Evolutionary conservation across 2,329 filamentous ascomycete species (phyloP), one percentile per base, ranked within the genome.

Genomic region (Colletotrichum tofieldiae): DNA sequence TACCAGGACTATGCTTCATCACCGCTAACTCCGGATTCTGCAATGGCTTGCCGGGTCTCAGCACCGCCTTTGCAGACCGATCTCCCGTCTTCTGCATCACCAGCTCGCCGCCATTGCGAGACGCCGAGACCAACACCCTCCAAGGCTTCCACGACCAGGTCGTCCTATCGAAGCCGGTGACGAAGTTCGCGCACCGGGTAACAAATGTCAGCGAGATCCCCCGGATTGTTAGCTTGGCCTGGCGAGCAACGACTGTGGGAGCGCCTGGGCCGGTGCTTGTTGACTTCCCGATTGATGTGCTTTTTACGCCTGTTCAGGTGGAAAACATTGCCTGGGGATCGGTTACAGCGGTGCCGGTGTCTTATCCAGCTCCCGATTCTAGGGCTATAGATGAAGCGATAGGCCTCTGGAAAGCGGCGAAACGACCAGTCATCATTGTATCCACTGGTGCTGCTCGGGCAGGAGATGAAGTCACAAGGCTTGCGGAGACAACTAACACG

Each of bases 21-120:
- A 68, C 65, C 16, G 65, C 65, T 9, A 68, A 68, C 65, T 68
- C 65, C 5, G 65, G 65, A 16, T 68, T 68, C 12, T 62, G 58
- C 29, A 68, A 68, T 18, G 65, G 58, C 29, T 26, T 64, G 7
- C 65, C 65, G 5, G 65, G 65, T 7, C 59, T 68, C 18, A 26
- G 58, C 23, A 68, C 58, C 39, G 65, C 65, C 12, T 68, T 55
- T 11, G 59, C 65, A 16, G 65, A 68, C 32, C 49, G 65, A n/a
- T 68, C 65, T 6, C 65, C 65, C 5, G 65, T 68, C 5, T 64
- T 68, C 49, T 68, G 65, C 18, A 29, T 68, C 23, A 68, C 65
- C 18, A 68, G 65, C 59, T 68, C 65, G 26, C 49, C 47, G 32
- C 65, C 65, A 29, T 39, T 63, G 39, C 58, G 65, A 20, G 65